phyloP scores from a whole-genome alignment of 1,139 yeast genomes.

The Candida freyschussii region DNA sequence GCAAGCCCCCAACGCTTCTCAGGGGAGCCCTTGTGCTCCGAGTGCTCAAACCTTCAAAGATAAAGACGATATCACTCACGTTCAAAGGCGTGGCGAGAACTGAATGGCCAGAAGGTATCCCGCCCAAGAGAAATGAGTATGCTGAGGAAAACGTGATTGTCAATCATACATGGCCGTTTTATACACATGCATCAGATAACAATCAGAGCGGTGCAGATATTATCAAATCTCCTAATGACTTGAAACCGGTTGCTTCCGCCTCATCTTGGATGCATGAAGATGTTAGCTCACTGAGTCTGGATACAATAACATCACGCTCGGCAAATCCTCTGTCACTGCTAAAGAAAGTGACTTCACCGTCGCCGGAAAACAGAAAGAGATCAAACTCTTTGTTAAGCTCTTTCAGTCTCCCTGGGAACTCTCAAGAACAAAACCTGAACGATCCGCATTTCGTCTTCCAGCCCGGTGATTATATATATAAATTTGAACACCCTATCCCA shows the following conservation, averaged over 20 bases:
- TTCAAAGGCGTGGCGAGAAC: constrained; percentile 76
- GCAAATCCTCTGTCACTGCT: constrained; percentile 17
- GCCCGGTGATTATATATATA: constrained; percentile 89
- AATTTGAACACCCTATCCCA: constrained; percentile 85
- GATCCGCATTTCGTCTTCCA: constrained; percentile 38
- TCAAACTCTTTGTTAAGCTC: constrained; percentile 15
- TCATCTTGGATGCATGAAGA: constrained; percentile 7
- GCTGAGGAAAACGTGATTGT: constrained; percentile 62
- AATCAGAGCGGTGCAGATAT: constrained; percentile 27
- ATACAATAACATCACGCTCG: constrained; percentile 7
- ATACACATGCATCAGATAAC: constrained; percentile 31
- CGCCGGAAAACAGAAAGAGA: constrained; percentile 19
- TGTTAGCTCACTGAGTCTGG: constrained; percentile 18
- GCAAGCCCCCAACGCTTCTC: constrained; percentile 74
- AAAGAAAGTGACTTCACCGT: constrained; percentile 24
- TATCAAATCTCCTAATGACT: constrained; percentile 13
- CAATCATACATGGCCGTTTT: constrained; percentile 91
- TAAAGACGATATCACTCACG: constrained; percentile 60
- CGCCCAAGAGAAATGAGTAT: constrained; percentile 72
- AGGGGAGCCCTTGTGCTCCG: constrained; percentile 78
- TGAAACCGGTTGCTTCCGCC: constrained; percentile 1
- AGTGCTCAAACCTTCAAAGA: constrained; percentile 67
- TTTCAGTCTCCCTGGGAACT: constrained; percentile 1
- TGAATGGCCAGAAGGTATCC: constrained; percentile 99
- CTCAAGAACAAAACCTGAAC: constrained; percentile 2